Percentiles rank a stretch among this genome's conserved stretches.
Evolutionary conservation across 257 asterid species (phyloP).

Genomic region (Forsythia suspensa): DNA sequence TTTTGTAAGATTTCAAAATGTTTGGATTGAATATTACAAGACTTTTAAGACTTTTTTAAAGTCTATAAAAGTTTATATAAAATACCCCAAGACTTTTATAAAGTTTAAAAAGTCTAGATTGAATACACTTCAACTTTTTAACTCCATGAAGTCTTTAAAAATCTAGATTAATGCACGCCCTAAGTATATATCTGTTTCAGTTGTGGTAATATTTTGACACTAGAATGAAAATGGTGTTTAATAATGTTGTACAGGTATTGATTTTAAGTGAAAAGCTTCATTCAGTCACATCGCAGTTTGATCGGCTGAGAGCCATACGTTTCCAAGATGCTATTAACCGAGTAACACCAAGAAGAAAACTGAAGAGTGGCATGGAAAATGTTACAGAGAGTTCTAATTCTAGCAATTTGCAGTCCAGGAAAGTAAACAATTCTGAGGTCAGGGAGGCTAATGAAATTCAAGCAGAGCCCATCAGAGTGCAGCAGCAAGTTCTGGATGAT

Average conservation of each 20-base stretch:
- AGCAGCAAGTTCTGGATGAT: slow-evolving; percentile 72
- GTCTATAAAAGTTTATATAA: too few species aligned
- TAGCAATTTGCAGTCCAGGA: slow-evolving; percentile 28
- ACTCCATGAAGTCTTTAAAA: too few species aligned
- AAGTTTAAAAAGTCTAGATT: too few species aligned
- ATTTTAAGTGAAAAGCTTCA: slow-evolving; percentile 91
- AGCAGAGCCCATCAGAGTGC: slow-evolving; percentile 59
- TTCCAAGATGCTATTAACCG: slow-evolving; percentile 91
- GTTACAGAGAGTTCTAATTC: slow-evolving; percentile 39
- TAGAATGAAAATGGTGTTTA: background rate
- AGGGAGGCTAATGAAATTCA: slow-evolving; percentile 46
- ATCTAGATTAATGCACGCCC: too few species aligned
- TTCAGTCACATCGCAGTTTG: slow-evolving; percentile 83
- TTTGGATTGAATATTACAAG: too few species aligned
- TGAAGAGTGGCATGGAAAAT: slow-evolving; percentile 33
- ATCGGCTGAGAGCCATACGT: slow-evolving; percentile 88
- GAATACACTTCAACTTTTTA: too few species aligned
- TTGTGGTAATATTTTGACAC: background rate
- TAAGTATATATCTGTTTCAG: background rate
- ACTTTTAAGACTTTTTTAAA: too few species aligned
- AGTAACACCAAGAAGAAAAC: slow-evolving; percentile 77
- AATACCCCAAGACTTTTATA: too few species aligned
- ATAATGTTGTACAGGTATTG: slow-evolving; percentile 53
- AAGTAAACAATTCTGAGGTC: slow-evolving; percentile 38
- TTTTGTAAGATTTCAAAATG: too few species aligned